phyloP scores from a whole-genome alignment of 2,329 filamentous ascomycete genomes.

The Botrytis squamosa region DNA sequence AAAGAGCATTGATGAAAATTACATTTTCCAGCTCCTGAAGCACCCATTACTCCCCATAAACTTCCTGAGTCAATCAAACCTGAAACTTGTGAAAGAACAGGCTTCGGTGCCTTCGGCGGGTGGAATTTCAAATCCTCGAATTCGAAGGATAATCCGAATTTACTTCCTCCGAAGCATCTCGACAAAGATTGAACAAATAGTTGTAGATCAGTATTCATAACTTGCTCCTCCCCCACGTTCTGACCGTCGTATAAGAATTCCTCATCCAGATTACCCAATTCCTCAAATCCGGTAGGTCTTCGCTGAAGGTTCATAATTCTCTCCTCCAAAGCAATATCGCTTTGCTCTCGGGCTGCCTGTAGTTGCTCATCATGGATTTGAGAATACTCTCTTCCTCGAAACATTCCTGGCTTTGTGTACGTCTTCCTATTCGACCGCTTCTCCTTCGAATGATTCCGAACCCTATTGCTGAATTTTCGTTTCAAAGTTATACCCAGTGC shows the following conservation, averaged over 20 bases:
- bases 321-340: conserved; percentile 26
- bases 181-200: conserved; percentile 54
- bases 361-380: conserved; percentile 33
- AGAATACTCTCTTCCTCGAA: conserved; percentile 35
- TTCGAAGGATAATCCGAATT: conserved; percentile 54
- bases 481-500: conserved; percentile 28
- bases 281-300: conserved; percentile 28
- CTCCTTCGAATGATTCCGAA: conserved; percentile 18
- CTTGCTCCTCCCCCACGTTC: conserved; percentile 27
- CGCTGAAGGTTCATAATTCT: conserved; percentile 22
- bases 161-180: conserved; percentile 49
- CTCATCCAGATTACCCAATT: conserved; percentile 20
- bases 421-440: conserved; percentile 31
- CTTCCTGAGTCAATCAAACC: conserved; percentile 54
- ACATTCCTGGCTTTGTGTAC: conserved; percentile 29
- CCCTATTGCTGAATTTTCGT: conserved; percentile 5
- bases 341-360: conserved; percentile 5
- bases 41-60: conserved; percentile 60
- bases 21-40: conserved; percentile 57
- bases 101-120: conserved; percentile 45
- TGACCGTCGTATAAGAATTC: conserved; percentile 25
- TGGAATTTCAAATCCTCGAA: conserved; percentile 52
- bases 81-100: conserved; percentile 53
- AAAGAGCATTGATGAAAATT: conserved; percentile 15
- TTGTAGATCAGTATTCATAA: conserved; percentile 44